A percentile compares a stretch with the other conserved stretches of the same genome.
These are phyloP conservation scores for Penicillium desertorum DNA, from an alignment of 495 filamentous ascomycete genomes.

Conservation along the genomic window DNA sequence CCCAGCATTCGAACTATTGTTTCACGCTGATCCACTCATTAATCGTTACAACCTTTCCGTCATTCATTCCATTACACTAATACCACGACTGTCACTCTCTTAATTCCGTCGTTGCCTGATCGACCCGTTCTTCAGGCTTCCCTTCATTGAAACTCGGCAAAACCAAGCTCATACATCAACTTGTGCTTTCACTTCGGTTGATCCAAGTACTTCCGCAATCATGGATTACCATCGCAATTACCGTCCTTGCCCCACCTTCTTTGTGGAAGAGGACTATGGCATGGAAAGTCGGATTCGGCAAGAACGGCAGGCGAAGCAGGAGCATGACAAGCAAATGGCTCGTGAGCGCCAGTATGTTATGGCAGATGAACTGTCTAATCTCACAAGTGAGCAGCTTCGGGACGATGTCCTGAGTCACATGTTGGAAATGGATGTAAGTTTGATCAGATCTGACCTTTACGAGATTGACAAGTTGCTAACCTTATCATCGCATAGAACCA, in stretches of 20 bases:
- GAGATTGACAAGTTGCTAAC: constrained; percentile 16
- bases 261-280: constrained; percentile 75
- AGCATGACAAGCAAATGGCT: constrained; percentile 70
- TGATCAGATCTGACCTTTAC: neutral
- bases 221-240: constrained; percentile 71
- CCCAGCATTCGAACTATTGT: constrained; percentile 40
- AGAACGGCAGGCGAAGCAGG: constrained; percentile 44
- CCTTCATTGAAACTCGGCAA: constrained; percentile 29
- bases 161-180: constrained; percentile 22
- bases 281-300: constrained; percentile 29
- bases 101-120: constrained; percentile 50
- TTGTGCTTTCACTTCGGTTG: constrained; percentile 4
- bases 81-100: constrained; percentile 57
- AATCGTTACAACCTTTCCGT: constrained; percentile 55
- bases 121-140: constrained; percentile 37
- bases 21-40: constrained; percentile 47
- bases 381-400: constrained; percentile 83
- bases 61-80: constrained; percentile 49
- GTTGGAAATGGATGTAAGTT: constrained; percentile 89
- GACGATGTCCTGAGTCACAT: constrained; percentile 92
- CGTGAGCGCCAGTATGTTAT: constrained; percentile 78
- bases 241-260: constrained; percentile 73
- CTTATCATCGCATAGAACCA: constrained; percentile 60
- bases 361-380: constrained; percentile 79
- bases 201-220: constrained; percentile 28